Conservation (phyloP, 345 rosid genomes). For the Rhizophora apiculata region DNA sequence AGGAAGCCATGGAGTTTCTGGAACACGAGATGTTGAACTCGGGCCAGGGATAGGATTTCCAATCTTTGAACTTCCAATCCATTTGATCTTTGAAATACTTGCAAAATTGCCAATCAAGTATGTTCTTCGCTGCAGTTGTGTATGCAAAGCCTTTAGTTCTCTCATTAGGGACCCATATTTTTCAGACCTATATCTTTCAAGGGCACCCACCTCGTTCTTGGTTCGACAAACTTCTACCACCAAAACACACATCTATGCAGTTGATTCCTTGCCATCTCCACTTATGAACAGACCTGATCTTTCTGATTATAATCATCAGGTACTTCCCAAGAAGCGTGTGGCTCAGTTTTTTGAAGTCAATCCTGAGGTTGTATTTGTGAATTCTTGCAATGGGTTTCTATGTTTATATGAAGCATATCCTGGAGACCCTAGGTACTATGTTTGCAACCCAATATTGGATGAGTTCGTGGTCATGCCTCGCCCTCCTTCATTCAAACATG, state of each 20-base stretch:
- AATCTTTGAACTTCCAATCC: neutral
- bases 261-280: neutral
- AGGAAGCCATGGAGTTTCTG: too few species aligned
- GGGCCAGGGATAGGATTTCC: neutral
- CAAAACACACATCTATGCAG: neutral
- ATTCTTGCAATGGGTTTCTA: conserved; percentile 5
- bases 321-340: neutral
- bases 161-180: neutral
- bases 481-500: conserved; percentile 1
- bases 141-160: neutral
- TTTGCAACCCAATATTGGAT: neutral
- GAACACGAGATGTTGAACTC: too few species aligned
- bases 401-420: neutral
- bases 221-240: neutral
- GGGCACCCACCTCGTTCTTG: conserved; percentile 3
- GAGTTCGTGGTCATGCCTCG: neutral
- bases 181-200: neutral
- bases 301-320: neutral
- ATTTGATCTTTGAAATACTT: neutral
- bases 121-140: conserved; percentile 2
- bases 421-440: neutral
- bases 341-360: neutral
- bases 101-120: neutral
- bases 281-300: conserved; percentile 2
- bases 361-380: neutral